Conservation (phyloP, 2,329 filamentous ascomycete species). For the Conoideocrella luteorostrata region DNA sequence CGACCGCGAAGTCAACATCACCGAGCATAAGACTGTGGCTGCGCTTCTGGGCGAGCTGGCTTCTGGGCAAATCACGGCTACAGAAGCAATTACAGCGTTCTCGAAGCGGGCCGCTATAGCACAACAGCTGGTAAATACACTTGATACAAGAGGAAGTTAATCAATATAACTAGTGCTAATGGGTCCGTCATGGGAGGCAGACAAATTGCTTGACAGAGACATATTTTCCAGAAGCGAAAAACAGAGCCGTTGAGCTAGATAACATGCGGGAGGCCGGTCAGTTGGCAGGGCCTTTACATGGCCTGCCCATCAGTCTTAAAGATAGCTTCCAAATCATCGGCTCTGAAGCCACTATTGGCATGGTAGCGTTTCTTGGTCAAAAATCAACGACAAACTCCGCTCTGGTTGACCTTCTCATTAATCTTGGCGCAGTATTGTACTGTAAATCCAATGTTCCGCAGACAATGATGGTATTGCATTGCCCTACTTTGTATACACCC, state of each 20-base stretch:
- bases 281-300: constrained; percentile 16
- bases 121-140: constrained; percentile 20
- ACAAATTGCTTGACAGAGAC: constrained; percentile 36
- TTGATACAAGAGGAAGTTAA: background rate
- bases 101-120: constrained; percentile 22
- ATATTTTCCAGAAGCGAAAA: constrained; percentile 32
- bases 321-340: constrained; percentile 18
- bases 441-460: constrained; percentile 47
- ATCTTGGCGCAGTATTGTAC: constrained; percentile 22
- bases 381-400: constrained; percentile 16
- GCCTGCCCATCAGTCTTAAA: constrained; percentile 20
- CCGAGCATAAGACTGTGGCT: constrained; percentile 32
- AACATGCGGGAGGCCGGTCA: constrained; percentile 8
- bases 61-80: constrained; percentile 22
- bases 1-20: constrained; percentile 35
- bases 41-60: constrained; percentile 30
- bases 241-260: constrained; percentile 14
- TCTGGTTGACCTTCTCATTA: constrained; percentile 18
- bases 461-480: constrained; percentile 60
- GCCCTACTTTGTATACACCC: too few species aligned
- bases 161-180: too few species aligned
- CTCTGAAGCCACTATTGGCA: constrained; percentile 18
- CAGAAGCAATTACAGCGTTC: constrained; percentile 28
- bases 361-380: constrained; percentile 18
- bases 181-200: too few species aligned